Base-by-base conservation (phyloP, 1,284 basidiomycete species). In the Anthracocystis walkeri region DNA sequence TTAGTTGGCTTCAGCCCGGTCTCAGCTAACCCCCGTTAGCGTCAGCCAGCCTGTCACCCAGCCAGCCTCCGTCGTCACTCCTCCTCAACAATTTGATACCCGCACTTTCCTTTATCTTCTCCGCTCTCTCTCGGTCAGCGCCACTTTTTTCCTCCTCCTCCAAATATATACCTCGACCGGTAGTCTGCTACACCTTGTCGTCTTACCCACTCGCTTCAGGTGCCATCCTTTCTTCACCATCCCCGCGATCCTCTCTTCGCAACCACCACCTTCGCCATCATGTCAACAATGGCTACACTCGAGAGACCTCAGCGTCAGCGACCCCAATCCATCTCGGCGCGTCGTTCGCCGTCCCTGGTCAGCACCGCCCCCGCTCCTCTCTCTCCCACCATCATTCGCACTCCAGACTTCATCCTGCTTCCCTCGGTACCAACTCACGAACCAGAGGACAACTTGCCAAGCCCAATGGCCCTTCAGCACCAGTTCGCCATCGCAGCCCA, bases 391-490 rank as follows among this genome's bases (percentile, higher is more conserved):
- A 72, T 76, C 65, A 72, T 76, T 40, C 68, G 74, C 58, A 72
- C 68, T 20, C 38, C 56, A 1, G 69, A 76, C 40, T 66, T 69
- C 16, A 75, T 78, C 41, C 49, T 75, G 18, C 49, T 78, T 14
- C 75, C 75, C 27, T 75, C 75, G 21, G 64, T 75, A 10, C 75
- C 75, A 10, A 78, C 75, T 6, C 75, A 78, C 63, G 75, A 78
- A 38, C 75, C 75, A 3, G 71, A 75, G 40, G 75, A 75, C 58
- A 71, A 75, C 21, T 55, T 75, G 12, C 73, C 73, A 4, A 64
- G 58, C 31, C 72, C 72, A 5, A 45, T 51, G 40, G 58, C 58
- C 4, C 35, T 69, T 40, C 72, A 75, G 33, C 72, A 69, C 0
- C 72, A 69, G 18, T 75, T 65, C 20, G 66, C 66, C 21, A 20